Percentiles rank a stretch among this genome's conserved stretches.
Evolutionary conservation across 345 rosid genomes (phyloP).

Genomic region (Leavenworthia alabamica): DNA sequence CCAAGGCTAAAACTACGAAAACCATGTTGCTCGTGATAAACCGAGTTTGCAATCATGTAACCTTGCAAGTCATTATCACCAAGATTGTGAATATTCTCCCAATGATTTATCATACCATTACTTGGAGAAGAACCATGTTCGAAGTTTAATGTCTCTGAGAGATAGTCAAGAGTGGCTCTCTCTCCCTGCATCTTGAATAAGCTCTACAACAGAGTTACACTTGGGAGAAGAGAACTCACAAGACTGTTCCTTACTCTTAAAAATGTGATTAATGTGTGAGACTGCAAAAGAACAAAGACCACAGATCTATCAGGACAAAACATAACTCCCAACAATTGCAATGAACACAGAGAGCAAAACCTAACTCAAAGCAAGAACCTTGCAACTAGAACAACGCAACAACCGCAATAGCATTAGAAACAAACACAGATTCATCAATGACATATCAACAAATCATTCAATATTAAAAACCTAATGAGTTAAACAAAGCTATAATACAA

Average conservation of each 20-base stretch:
- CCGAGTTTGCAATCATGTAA: conserved; percentile 49
- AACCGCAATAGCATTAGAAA: conserved; percentile 12
- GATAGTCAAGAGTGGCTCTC: conserved; percentile 65
- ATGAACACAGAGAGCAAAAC: too few relatives aligned
- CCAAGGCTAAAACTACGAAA: conserved; percentile 39
- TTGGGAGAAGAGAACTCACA: conserved; percentile 17
- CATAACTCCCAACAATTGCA: too few relatives aligned
- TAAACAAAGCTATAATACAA: conserved; percentile 2
- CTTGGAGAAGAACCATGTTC: conserved; percentile 74
- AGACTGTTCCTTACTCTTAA: conserved; percentile 20
- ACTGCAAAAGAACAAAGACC: conserved; percentile 11
- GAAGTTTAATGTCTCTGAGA: conserved; percentile 67
- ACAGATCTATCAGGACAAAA: conserved; percentile 1
- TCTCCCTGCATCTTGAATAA: conserved; percentile 80
- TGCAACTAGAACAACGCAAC: too few relatives aligned
- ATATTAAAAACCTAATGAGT: neutral
- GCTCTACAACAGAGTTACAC: conserved; percentile 20
- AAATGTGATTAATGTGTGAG: conserved; percentile 14
- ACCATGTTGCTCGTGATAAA: conserved; percentile 46
- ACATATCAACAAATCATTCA: conserved; percentile 1
- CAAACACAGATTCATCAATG: conserved; percentile 2
- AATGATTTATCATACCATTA: conserved; percentile 52
- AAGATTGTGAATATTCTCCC: conserved; percentile 60
- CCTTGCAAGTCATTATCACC: conserved; percentile 51
- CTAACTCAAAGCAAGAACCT: too few relatives aligned